These are phyloP conservation scores for Bretschneidera sinensis DNA, from an alignment of 345 rosid genomes.

Conservation along the genomic window DNA sequence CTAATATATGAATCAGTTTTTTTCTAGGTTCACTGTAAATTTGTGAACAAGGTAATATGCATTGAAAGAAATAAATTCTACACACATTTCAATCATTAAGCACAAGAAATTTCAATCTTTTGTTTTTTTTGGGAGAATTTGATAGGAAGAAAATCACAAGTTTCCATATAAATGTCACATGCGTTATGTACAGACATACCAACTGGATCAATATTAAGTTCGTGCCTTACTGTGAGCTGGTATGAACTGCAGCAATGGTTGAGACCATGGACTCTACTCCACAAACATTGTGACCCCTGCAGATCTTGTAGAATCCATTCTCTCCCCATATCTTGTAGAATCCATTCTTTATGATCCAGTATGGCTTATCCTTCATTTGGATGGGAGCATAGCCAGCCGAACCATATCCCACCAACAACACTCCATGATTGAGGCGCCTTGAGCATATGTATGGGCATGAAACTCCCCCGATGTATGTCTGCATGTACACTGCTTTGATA, in stretches of 20 bases:
- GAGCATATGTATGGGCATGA: conserved; percentile 87
- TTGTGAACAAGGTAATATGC: no score
- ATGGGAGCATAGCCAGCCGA: conserved; percentile 72
- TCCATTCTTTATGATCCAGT: conserved; percentile 98
- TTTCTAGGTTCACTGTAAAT: no score
- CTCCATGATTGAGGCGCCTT: conserved; percentile 79
- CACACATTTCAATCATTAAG: background rate
- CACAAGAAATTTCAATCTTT: conserved; percentile 13
- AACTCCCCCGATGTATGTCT: conserved; percentile 84
- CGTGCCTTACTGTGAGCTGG: conserved; percentile 22
- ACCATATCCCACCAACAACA: conserved; percentile 84
- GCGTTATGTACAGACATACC: no score
- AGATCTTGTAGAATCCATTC: conserved; percentile 80
- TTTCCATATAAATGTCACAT: no score
- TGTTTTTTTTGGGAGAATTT: background rate
- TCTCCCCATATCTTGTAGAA: conserved; percentile 95
- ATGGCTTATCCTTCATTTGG: conserved; percentile 85
- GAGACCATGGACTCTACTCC: conserved; percentile 94
- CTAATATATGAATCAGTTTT: no score
- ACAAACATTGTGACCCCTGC: conserved; percentile 78
- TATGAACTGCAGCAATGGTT: conserved; percentile 60
- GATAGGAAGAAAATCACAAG: no score
- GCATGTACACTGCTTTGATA: conserved; percentile 87
- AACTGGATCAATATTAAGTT: no score
- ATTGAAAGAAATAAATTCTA: no score